phyloP scores from a whole-genome alignment of 2,329 filamentous ascomycete genomes.

The Geosmithia putterillii region DNA sequence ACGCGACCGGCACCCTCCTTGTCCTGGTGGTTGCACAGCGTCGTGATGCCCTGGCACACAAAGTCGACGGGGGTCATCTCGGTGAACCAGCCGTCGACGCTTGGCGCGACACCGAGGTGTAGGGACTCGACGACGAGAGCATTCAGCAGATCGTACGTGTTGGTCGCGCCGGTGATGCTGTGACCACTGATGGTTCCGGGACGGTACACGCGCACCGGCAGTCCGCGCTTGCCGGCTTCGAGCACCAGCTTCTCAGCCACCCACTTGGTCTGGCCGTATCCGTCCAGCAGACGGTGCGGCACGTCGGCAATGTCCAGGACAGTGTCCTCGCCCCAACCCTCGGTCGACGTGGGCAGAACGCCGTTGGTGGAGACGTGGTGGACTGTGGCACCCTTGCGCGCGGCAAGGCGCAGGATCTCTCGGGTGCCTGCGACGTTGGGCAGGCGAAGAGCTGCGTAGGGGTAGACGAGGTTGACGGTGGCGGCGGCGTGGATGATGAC shows the following conservation, averaged over 20 bases:
- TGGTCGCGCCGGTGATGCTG: constrained; percentile 61
- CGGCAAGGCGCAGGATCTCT: constrained; percentile 61
- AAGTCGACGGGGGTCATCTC: constrained; percentile 83
- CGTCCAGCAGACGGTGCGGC: constrained; percentile 55
- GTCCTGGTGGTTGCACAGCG: constrained; percentile 52
- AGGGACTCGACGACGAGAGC: constrained; percentile 68
- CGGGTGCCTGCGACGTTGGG: constrained; percentile 71
- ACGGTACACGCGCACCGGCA: constrained; percentile 60
- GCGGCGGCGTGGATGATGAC: constrained; percentile 70
- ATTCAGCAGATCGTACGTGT: constrained; percentile 67
- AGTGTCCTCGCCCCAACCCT: constrained; percentile 59
- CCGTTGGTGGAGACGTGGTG: constrained; percentile 75
- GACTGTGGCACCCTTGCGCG: constrained; percentile 54
- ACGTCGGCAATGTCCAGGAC: constrained; percentile 58
- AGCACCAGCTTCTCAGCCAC: constrained; percentile 64
- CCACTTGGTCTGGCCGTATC: constrained; percentile 74
- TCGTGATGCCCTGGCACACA: constrained; percentile 61
- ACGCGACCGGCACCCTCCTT: constrained; percentile 47
- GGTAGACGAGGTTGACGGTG: constrained; percentile 71
- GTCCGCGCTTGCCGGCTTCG: constrained; percentile 51
- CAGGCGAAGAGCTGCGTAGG: constrained; percentile 61
- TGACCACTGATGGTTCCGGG: constrained; percentile 71
- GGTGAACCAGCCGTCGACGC: constrained; percentile 62
- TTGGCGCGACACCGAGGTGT: constrained; percentile 55
- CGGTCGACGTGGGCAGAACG: constrained; percentile 56